Conservation (phyloP, 148 eudicot genomes). For the Oxyria digyna region DNA sequence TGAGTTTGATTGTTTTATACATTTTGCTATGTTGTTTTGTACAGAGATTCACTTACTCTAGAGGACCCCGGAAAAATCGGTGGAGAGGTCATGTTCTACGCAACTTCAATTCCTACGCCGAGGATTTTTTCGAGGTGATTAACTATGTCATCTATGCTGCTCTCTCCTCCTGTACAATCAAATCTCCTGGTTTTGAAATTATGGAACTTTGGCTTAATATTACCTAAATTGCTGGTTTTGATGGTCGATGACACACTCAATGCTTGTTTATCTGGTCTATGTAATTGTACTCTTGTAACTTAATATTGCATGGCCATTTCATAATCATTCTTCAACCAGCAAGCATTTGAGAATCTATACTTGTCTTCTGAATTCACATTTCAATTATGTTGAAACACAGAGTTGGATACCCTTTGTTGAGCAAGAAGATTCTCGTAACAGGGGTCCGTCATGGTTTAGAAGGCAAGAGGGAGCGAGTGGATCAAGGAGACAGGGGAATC, state of each 20-base stretch:
- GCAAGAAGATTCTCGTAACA: not conserved
- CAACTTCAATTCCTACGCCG: not conserved
- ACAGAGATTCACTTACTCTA: not conserved
- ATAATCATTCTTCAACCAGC: not conserved
- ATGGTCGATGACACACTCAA: not conserved
- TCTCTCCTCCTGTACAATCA: not conserved
- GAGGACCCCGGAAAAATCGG: not conserved
- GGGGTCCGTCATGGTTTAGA: slow-evolving; percentile 7
- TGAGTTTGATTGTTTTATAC: not conserved
- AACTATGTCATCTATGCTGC: not conserved
- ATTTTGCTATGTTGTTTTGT: not conserved
- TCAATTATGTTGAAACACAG: not conserved
- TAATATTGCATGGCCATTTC: not conserved
- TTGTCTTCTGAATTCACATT: not conserved
- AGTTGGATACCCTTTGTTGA: not conserved
- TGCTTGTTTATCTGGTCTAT: not conserved
- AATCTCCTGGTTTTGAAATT: too few species aligned
- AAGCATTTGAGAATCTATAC: not conserved
- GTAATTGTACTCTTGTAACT: not conserved
- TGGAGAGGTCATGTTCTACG: slow-evolving; percentile 3
- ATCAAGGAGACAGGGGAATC: not conserved
- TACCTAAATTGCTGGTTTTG: not conserved
- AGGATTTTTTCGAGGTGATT: slow-evolving; percentile 8
- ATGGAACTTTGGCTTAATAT: not conserved
- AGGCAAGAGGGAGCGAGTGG: not conserved